Evolutionary conservation across 148 eudicot genomes (phyloP).

Genomic region (Linanthus parryae): DNA sequence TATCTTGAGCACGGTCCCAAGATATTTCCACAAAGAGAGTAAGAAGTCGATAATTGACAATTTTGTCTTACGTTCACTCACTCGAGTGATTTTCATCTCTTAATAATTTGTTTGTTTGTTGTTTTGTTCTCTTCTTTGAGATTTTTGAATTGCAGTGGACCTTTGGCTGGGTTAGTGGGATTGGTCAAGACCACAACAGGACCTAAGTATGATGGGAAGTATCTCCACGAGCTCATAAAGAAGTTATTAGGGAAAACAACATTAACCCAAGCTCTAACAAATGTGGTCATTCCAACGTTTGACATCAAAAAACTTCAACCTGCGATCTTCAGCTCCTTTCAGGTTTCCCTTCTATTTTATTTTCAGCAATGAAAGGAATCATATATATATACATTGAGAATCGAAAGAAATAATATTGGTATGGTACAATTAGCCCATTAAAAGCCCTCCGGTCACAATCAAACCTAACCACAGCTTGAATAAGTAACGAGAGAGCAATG

Average conservation of each 20-base stretch:
- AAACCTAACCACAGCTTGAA: no score
- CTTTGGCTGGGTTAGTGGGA: slow-evolving; percentile 16
- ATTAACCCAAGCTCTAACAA: slow-evolving; percentile 37
- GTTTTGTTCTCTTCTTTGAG: neutral
- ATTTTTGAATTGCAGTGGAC: slow-evolving; percentile 23
- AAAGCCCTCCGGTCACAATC: no score
- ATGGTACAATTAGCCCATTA: no score
- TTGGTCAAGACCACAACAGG: slow-evolving; percentile 23
- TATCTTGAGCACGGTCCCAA: slow-evolving; percentile 40
- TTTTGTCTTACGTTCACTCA: no score
- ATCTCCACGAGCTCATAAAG: slow-evolving; percentile 36
- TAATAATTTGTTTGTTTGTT: no score
- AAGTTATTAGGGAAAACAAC: slow-evolving; percentile 28
- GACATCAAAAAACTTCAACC: slow-evolving; percentile 54
- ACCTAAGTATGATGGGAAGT: slow-evolving; percentile 57
- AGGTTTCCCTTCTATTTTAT: slow-evolving; percentile 19
- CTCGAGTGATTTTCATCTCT: no score
- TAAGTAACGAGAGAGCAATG: no score
- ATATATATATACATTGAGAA: no score
- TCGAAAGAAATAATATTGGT: no score
- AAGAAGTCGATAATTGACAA: no score
- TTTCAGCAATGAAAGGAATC: no score
- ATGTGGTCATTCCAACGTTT: slow-evolving; percentile 59
- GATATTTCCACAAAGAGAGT: slow-evolving; percentile 46
- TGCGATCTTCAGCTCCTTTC: slow-evolving; percentile 27